Conservation (phyloP, 805 yeast genomes). For the Candida manassasensis region DNA sequence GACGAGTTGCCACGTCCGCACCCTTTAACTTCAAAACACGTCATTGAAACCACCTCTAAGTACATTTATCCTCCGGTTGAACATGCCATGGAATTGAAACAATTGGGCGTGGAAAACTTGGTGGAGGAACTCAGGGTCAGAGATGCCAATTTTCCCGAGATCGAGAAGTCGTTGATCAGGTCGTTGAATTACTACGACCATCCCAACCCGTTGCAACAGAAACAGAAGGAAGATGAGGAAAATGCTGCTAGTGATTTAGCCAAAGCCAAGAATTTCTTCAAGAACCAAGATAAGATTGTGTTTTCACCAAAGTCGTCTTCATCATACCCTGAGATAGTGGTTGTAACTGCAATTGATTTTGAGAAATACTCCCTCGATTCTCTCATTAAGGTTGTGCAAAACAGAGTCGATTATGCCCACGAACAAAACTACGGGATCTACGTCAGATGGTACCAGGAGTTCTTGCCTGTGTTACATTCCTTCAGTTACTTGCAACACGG, state of each 20-base stretch:
- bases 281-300: constrained; percentile 60
- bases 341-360: constrained; percentile 78
- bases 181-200: constrained; percentile 44
- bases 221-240: constrained; percentile 42
- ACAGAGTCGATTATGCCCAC: constrained; percentile 85
- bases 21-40: constrained; percentile 27
- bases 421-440: constrained; percentile 77
- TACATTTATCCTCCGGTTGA: constrained; percentile 74
- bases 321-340: constrained; percentile 58
- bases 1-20: constrained; percentile 27
- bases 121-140: constrained; percentile 46
- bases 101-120: constrained; percentile 48
- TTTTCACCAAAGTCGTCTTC: constrained; percentile 32
- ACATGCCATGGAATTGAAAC: constrained; percentile 57
- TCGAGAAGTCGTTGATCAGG: constrained; percentile 29
- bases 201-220: constrained; percentile 29
- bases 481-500: constrained; percentile 35
- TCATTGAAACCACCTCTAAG: constrained; percentile 43
- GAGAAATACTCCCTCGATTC: constrained; percentile 57
- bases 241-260: constrained; percentile 39
- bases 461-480: constrained; percentile 52
- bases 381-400: constrained; percentile 69
- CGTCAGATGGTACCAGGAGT: constrained; percentile 82
- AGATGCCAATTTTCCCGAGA: constrained; percentile 38
- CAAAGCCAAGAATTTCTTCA: constrained; percentile 52